Evolutionary conservation across 768 basidiomycete species (phyloP), one percentile per base, ranked within the genome.

Genomic region (Mycena sanguinolenta): DNA sequence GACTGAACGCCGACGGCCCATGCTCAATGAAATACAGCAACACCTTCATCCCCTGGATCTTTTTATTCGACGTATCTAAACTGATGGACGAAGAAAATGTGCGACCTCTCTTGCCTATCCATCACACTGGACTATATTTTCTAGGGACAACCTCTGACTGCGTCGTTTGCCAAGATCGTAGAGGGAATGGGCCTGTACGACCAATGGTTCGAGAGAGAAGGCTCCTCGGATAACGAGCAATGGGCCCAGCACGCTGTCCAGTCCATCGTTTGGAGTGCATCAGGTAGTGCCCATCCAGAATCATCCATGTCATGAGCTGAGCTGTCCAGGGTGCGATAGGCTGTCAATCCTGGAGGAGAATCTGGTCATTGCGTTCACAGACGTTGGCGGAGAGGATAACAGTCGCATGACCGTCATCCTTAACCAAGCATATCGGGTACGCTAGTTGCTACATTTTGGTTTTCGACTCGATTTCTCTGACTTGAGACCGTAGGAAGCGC

Each of bases 241-340:
- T 92, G 91, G 83, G 88, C 89, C 17, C 89, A 89, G 59, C 92
- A 95, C 76, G 87, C 90, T 23, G 91, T 93, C 52, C 92, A 94
- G 75, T 89, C 91, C 16, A 80, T 91, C 52, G 82, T 92, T 19
- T 95, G 95, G 94, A 85, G 80, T 69, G 86, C 89, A 61, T 83
- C 90, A 67, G 94, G 94, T 93, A 57, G 81, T 76, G 16, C 2
- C 21, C 25, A 62, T 30, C 59, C 27, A 21, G 57, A n/a, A 12
- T 14, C 10, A 21, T 7, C 14, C 30, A 25, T 21, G 50, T 9
- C 39, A n/a, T 42, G 12, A 25, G 54, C 52, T 36, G 75, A 50
- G 23, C 49, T 30, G 16, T 17, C 28, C 9, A 95, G 94, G 94
- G 21, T 93, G 92, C 71, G 83, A 87, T 57, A 83, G 85, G 63